Percentiles rank a stretch among this genome's conserved stretches.
phyloP scores from a whole-genome alignment of 345 rosid species.

The Gossypium mustelinum region DNA sequence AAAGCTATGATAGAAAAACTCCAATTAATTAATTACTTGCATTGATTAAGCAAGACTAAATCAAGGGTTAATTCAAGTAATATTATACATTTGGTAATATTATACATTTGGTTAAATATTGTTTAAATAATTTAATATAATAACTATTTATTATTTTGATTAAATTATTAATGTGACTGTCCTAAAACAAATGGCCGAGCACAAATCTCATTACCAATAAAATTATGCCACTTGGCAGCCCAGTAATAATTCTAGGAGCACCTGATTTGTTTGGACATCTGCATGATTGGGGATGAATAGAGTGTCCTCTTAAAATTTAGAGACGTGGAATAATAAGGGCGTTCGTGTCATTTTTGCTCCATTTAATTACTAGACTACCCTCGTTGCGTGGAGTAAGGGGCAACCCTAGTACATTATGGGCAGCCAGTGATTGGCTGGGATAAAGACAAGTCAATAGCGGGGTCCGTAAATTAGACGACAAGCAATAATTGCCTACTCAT shows the following conservation, averaged over 20 bases:
- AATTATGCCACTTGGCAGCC: not conserved
- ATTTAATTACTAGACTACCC: constrained; percentile 22
- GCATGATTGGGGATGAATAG: not conserved
- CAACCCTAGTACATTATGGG: not conserved
- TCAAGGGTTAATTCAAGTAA: too few species aligned
- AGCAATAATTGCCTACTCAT: constrained; percentile 24
- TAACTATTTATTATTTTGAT: too few species aligned
- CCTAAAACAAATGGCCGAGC: too few species aligned
- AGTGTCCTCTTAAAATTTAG: too few species aligned
- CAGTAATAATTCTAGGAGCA: not conserved
- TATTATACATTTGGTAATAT: too few species aligned
- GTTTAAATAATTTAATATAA: too few species aligned
- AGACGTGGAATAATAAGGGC: constrained; percentile 18
- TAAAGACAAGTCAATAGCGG: not conserved
- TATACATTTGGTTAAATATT: too few species aligned
- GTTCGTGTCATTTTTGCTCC: not conserved
- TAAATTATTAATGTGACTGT: too few species aligned
- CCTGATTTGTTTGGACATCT: constrained; percentile 9
- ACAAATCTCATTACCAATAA: not conserved
- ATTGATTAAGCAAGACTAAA: too few species aligned
- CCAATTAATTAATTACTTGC: too few species aligned
- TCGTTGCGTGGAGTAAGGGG: constrained; percentile 12
- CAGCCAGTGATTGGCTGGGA: not conserved
- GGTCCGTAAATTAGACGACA: constrained; percentile 21
- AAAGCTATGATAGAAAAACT: too few species aligned